A percentile compares a stretch with the other conserved stretches of the same genome.
phyloP scores from a whole-genome alignment of 176 grass and related monocot genomes.

The Themeda triandra region DNA sequence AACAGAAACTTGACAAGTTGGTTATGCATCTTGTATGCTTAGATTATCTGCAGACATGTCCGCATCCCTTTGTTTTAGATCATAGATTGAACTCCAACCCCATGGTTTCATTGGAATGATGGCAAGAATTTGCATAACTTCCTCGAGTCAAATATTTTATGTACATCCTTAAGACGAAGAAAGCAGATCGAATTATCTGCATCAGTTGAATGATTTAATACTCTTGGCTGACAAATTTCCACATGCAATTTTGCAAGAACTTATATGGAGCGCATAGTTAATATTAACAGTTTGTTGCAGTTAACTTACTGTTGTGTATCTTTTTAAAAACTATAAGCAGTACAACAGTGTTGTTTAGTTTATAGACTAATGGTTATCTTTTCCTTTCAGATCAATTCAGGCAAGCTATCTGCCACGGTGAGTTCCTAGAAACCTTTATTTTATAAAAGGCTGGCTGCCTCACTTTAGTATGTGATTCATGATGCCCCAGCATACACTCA shows the following conservation, averaged over 20 bases:
- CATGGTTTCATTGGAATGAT: neutral
- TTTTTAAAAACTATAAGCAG: neutral
- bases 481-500: neutral
- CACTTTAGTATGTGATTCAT: neutral
- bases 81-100: neutral
- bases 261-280: neutral
- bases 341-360: neutral
- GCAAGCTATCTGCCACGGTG: slow-evolving; percentile 62
- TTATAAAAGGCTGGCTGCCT: neutral
- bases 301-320: neutral
- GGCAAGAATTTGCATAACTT: neutral
- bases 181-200: neutral
- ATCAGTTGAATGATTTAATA: neutral
- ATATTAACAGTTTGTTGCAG: neutral
- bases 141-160: neutral
- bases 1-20: neutral
- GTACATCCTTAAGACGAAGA: neutral
- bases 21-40: neutral
- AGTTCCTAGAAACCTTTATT: neutral
- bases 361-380: slow-evolving; percentile 3
- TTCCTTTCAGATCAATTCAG: slow-evolving; percentile 42
- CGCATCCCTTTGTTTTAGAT: neutral
- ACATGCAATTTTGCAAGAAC: neutral
- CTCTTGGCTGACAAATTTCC: neutral
- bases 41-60: neutral